Evolutionary conservation across 495 filamentous ascomycete species (phyloP).

Genomic region (Hamigera avellanea): DNA sequence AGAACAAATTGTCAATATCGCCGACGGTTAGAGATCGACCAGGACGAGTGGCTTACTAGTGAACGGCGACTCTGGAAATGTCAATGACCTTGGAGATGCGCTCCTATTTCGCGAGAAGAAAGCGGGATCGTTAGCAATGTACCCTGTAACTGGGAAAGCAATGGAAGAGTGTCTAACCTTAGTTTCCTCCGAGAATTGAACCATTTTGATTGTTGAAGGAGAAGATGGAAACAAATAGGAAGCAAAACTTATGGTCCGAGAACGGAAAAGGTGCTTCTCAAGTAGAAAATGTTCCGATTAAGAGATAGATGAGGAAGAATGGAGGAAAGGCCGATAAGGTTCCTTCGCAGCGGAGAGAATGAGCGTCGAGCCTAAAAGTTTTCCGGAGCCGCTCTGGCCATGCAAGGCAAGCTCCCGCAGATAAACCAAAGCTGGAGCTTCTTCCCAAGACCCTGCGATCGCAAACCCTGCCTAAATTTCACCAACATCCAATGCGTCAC

Average conservation of each 20-base stretch:
- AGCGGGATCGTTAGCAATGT: constrained; percentile 4
- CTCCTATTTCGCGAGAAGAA: constrained; percentile 47
- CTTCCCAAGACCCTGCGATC: neutral
- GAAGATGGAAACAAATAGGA: too few relatives aligned
- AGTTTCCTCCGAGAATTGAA: constrained; percentile 91
- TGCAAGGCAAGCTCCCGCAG: constrained; percentile 4
- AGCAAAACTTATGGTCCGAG: too few relatives aligned
- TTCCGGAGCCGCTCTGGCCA: constrained; percentile 13
- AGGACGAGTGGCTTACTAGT: constrained; percentile 56
- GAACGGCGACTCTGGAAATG: constrained; percentile 85
- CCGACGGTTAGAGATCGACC: constrained; percentile 3
- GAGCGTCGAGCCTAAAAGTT: constrained; percentile 20
- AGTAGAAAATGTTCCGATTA: neutral
- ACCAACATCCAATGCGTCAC: too few relatives aligned
- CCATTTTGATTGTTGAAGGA: constrained; percentile 38
- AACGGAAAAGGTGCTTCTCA: too few relatives aligned
- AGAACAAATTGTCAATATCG: constrained; percentile 19
- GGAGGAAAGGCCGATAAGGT: constrained; percentile 2
- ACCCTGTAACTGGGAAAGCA: neutral
- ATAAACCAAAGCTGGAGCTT: constrained; percentile 3
- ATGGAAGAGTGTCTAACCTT: constrained; percentile 52
- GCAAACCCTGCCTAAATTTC: neutral
- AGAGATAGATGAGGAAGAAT: constrained; percentile 3
- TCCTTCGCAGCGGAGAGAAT: constrained; percentile 5
- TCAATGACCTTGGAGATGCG: constrained; percentile 93